Conservation (phyloP, 2,329 filamentous ascomycete genomes). For the Neofusicoccum umdonicola region DNA sequence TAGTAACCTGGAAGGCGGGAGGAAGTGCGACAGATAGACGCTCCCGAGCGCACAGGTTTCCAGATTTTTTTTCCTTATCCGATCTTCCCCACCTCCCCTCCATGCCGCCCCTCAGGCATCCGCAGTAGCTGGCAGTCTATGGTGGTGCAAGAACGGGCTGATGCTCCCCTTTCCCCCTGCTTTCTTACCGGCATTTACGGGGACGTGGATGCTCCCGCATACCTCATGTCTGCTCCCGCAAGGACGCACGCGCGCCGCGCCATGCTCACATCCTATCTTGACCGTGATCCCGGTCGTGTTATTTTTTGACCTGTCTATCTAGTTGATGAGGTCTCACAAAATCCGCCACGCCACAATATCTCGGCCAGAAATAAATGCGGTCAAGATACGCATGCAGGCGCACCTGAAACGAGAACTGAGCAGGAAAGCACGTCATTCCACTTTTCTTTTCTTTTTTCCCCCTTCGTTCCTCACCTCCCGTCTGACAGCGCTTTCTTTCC, state of each 20-base stretch:
- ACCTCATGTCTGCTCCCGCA: neutral
- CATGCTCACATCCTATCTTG: too few relatives aligned
- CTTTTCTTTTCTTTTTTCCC: too few relatives aligned
- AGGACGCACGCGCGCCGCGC: neutral
- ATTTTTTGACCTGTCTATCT: neutral
- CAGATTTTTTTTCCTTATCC: neutral
- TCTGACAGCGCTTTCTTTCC: too few relatives aligned
- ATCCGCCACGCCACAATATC: neutral
- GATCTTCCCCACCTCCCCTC: neutral
- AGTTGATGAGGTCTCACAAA: neutral
- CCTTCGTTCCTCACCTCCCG: too few relatives aligned
- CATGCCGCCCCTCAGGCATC: neutral
- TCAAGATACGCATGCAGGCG: too few relatives aligned
- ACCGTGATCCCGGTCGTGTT: neutral
- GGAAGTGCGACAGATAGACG: neutral
- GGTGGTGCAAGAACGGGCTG: neutral
- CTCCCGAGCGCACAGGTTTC: neutral
- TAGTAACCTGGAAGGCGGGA: neutral
- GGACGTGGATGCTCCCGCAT: neutral
- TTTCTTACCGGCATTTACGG: neutral
- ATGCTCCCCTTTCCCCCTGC: neutral
- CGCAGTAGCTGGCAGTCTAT: neutral
- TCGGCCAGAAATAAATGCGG: too few relatives aligned
- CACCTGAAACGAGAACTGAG: neutral
- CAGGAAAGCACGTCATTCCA: too few relatives aligned